Evolutionary conservation across 192 early-diverging fungal genomes (phyloP).

Genomic region (Coemansia sp.): DNA sequence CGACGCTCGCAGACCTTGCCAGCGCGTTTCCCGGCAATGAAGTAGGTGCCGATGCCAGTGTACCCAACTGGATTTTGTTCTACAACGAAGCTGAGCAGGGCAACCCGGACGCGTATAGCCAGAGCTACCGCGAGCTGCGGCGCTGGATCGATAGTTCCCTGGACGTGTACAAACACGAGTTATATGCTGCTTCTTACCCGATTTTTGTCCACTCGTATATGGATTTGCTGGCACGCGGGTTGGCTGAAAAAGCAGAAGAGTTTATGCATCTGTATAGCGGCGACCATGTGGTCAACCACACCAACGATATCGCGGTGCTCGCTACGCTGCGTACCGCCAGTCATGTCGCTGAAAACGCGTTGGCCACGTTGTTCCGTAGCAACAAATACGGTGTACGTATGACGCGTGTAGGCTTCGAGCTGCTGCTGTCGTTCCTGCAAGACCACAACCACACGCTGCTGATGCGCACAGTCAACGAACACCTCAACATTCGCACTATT

Average conservation of each 20-base stretch:
- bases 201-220: constrained; percentile 91
- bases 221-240: constrained; percentile 66
- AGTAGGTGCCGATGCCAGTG: constrained; percentile 56
- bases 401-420: constrained; percentile 83
- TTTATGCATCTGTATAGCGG: constrained; percentile 75
- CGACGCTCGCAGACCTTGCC: constrained; percentile 51
- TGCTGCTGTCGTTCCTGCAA: constrained; percentile 88
- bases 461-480: constrained; percentile 89
- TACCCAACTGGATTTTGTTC: constrained; percentile 65
- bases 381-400: constrained; percentile 87
- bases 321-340: constrained; percentile 66
- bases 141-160: constrained; percentile 93
- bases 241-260: constrained; percentile 46
- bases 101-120: constrained; percentile 81
- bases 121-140: constrained; percentile 74
- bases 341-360: constrained; percentile 78
- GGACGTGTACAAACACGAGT: constrained; percentile 91
- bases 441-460: constrained; percentile 88
- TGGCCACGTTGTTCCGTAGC: constrained; percentile 73
- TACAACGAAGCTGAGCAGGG: constrained; percentile 71
- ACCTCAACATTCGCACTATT: constrained; percentile 70
- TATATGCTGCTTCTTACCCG: constrained; percentile 81
- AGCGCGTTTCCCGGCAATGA: constrained; percentile 47
- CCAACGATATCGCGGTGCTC: constrained; percentile 69
- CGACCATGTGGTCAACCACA: constrained; percentile 79